Conservation (phyloP, 2,329 filamentous ascomycete genomes). For the Paracorniculantispora psalliotae region DNA sequence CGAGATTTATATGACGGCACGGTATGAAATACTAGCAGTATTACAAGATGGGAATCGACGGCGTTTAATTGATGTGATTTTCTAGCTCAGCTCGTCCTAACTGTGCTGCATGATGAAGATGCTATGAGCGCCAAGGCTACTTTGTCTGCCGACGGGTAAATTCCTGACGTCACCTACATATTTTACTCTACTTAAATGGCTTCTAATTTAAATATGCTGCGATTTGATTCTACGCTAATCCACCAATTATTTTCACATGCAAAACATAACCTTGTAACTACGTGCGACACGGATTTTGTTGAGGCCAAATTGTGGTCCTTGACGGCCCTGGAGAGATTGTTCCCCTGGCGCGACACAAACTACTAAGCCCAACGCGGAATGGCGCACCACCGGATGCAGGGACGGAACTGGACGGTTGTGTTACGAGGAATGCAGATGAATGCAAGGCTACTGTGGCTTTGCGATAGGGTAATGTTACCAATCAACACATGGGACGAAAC, state of each 20-base stretch:
- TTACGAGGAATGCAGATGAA: not conserved
- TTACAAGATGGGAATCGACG: no score
- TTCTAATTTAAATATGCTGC: no score
- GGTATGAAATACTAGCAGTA: no score
- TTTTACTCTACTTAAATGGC: not conserved
- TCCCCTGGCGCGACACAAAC: not conserved
- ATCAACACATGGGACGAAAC: not conserved
- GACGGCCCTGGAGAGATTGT: not conserved
- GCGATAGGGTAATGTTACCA: not conserved
- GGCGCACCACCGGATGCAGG: not conserved
- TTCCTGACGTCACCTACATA: no score
- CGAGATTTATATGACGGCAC: not conserved
- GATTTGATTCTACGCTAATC: not conserved
- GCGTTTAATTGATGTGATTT: no score
- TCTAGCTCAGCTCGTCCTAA: no score
- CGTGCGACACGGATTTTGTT: not conserved
- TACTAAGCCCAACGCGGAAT: constrained; percentile 3
- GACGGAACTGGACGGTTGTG: not conserved
- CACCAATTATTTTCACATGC: not conserved
- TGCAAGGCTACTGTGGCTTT: not conserved
- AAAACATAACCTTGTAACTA: not conserved
- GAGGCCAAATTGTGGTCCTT: constrained; percentile 2
- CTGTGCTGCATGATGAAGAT: no score
- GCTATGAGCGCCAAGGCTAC: no score
- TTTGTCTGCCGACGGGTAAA: no score